These are phyloP conservation scores for Platanus orientalis DNA, from an alignment of 164 flowering plant genomes.

Conservation along the genomic window DNA sequence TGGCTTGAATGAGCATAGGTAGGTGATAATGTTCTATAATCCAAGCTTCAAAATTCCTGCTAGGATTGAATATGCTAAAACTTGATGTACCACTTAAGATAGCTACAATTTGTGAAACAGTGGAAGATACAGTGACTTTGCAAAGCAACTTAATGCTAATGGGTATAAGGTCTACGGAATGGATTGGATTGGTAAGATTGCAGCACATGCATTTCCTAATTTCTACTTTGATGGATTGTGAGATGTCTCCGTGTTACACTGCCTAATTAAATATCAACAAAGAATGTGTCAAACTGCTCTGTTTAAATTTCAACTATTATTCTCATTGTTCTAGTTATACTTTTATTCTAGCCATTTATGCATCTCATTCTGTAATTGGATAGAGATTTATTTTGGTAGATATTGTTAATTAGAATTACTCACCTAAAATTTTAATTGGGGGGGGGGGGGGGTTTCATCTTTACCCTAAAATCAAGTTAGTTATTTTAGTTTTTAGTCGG, in stretches of 20 bases:
- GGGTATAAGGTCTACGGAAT: conserved; percentile 85
- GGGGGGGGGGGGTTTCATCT: too few species aligned
- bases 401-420: too few species aligned
- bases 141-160: conserved; percentile 70
- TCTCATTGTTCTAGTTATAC: too few species aligned
- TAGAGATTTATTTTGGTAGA: too few species aligned
- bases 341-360: too few species aligned
- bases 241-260: neutral
- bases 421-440: too few species aligned
- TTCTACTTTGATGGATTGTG: neutral
- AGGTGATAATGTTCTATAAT: conserved; percentile 13
- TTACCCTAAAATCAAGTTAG: too few species aligned
- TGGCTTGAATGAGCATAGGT: conserved; percentile 98
- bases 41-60: neutral
- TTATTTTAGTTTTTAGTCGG: too few species aligned
- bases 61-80: neutral
- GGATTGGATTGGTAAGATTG: conserved; percentile 89
- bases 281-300: too few species aligned
- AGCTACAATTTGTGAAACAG: conserved; percentile 30
- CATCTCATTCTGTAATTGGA: too few species aligned
- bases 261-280: too few species aligned
- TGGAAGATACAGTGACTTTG: conserved; percentile 73
- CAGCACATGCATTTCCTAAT: neutral
- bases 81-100: conserved; percentile 6
- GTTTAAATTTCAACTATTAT: too few species aligned